Evolutionary conservation across 2,329 filamentous ascomycete species (phyloP).

Genomic region (Aureobasidium vineae): DNA sequence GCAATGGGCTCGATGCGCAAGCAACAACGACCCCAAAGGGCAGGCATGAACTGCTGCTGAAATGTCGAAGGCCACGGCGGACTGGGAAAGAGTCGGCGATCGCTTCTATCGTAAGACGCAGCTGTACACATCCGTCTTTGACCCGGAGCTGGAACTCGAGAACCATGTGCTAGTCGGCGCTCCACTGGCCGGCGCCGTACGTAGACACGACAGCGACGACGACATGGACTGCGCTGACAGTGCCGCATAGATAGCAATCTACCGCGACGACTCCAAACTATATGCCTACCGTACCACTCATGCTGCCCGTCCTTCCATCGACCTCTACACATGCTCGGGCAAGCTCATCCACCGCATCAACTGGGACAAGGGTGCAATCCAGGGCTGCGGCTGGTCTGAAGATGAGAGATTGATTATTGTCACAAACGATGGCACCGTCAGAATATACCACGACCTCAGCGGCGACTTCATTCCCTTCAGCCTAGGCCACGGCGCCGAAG

Average conservation of each 20-base stretch:
- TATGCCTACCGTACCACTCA: constrained; percentile 72
- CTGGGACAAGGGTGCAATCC: constrained; percentile 88
- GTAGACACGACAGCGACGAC: constrained; percentile 47
- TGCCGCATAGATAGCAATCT: constrained; percentile 65
- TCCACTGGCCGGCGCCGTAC: constrained; percentile 88
- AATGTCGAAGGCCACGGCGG: constrained; percentile 68
- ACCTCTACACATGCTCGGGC: constrained; percentile 90
- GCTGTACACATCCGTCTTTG: constrained; percentile 90
- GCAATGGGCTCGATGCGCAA: neutral
- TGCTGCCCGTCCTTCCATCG: constrained; percentile 76
- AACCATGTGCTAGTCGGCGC: constrained; percentile 90
- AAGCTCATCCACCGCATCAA: constrained; percentile 79
- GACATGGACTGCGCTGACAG: constrained; percentile 31
- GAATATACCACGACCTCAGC: constrained; percentile 88
- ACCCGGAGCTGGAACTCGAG: constrained; percentile 89
- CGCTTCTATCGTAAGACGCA: constrained; percentile 94
- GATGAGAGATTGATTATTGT: constrained; percentile 89
- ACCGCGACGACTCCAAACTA: constrained; percentile 83
- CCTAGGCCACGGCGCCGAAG: constrained; percentile 82
- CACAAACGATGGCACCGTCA: constrained; percentile 82
- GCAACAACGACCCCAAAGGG: neutral
- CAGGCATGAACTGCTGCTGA: constrained; percentile 24
- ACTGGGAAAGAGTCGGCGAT: constrained; percentile 93
- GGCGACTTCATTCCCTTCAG: constrained; percentile 95
- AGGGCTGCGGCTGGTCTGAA: constrained; percentile 92